Conservation (phyloP, 2,329 filamentous ascomycete genomes). For the Stagonosporopsis rhizophila region DNA sequence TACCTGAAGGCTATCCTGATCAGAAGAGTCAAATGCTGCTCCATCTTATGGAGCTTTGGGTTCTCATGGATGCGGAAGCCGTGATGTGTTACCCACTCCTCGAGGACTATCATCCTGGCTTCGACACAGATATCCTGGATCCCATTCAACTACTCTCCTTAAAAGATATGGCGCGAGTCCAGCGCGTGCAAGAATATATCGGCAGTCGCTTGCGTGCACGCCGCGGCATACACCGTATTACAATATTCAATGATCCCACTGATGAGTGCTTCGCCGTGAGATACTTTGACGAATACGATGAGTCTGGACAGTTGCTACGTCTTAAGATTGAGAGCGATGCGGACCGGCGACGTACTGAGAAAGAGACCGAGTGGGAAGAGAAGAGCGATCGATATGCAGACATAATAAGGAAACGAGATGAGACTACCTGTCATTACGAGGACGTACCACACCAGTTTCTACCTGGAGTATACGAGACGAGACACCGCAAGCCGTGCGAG, state of each 20-base stretch:
- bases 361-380: constrained; percentile 50
- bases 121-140: constrained; percentile 61
- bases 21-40: constrained; percentile 63
- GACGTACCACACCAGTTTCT: constrained; percentile 29
- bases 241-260: constrained; percentile 58
- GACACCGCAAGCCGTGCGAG: constrained; percentile 8
- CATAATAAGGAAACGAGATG: constrained; percentile 21
- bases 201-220: constrained; percentile 41
- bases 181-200: constrained; percentile 60
- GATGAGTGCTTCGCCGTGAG: constrained; percentile 55
- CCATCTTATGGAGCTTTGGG: constrained; percentile 65
- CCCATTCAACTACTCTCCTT: constrained; percentile 59
- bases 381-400: constrained; percentile 30
- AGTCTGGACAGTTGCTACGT: constrained; percentile 41
- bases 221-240: constrained; percentile 30
- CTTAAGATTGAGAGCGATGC: constrained; percentile 47
- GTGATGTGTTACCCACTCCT: constrained; percentile 57
- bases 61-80: constrained; percentile 61
- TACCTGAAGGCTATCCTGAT: constrained; percentile 57
- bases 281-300: constrained; percentile 52
- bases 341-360: constrained; percentile 34
- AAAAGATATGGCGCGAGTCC: constrained; percentile 60
- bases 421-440: constrained; percentile 46
- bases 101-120: constrained; percentile 58
- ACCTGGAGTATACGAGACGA: constrained; percentile 2